These are phyloP conservation scores for Pseudocohnilembus persalinus DNA, from an alignment of 169 alveolate genomes.

Conservation along the genomic window DNA sequence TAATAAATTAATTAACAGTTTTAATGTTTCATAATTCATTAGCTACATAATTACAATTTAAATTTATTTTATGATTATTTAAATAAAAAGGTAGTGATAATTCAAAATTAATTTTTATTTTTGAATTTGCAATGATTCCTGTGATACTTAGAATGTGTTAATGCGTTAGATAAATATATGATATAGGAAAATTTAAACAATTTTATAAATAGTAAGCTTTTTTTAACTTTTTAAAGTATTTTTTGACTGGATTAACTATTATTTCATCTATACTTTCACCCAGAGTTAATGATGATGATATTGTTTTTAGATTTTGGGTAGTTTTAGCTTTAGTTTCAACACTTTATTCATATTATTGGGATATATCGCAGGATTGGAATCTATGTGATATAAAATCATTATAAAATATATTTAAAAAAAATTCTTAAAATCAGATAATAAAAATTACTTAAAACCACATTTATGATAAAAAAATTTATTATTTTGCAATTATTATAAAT, in stretches of 20 bases:
- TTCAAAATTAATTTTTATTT: too few relatives aligned
- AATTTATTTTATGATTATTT: too few relatives aligned
- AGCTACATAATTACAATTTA: too few relatives aligned
- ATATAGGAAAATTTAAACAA: not conserved
- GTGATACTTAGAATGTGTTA: not conserved
- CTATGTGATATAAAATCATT: not conserved
- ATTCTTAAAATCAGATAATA: too few relatives aligned
- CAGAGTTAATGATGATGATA: not conserved
- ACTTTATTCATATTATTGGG: not conserved
- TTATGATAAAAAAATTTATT: too few relatives aligned
- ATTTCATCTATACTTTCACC: not conserved
- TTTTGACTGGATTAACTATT: not conserved
- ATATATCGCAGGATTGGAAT: not conserved
- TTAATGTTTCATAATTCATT: too few relatives aligned
- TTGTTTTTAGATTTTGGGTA: not conserved
- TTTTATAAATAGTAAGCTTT: not conserved
- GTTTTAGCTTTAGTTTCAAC: not conserved
- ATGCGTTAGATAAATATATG: not conserved
- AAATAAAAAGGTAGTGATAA: not conserved
- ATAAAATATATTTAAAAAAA: too few relatives aligned
- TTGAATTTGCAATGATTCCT: not conserved
- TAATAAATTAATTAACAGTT: too few relatives aligned
- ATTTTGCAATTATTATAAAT: too few relatives aligned
- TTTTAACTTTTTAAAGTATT: too few relatives aligned
- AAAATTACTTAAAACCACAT: not conserved